These are phyloP conservation scores for Nothopassalora personata DNA, from an alignment of 2,329 filamentous ascomycete genomes.

Conservation along the genomic window DNA sequence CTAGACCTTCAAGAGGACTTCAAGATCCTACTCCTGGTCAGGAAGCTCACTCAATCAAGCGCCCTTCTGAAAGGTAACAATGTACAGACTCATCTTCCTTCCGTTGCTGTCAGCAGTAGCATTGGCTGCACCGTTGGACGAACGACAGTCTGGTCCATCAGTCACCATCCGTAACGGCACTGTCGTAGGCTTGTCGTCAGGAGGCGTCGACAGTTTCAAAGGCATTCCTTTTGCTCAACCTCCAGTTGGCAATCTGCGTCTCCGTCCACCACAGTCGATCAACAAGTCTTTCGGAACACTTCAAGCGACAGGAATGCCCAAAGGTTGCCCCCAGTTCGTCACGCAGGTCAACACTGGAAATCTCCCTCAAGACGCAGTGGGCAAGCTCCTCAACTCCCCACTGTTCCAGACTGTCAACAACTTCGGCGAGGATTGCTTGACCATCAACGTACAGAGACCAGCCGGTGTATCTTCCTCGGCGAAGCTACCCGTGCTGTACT, in stretches of 20 bases:
- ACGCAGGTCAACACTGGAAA: constrained; percentile 45
- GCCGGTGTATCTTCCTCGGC: constrained; percentile 32
- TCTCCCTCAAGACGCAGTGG: constrained; percentile 35
- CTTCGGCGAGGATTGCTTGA: constrained; percentile 40
- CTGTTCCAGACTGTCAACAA: constrained; percentile 35
- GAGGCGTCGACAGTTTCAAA: constrained; percentile 61
- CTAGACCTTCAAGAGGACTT: not conserved
- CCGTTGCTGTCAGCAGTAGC: constrained; percentile 9
- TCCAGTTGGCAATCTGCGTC: constrained; percentile 59
- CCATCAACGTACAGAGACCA: constrained; percentile 36
- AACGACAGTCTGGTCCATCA: constrained; percentile 15
- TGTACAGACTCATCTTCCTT: not conserved
- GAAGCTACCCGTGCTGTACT: constrained; percentile 45
- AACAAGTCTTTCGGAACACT: constrained; percentile 55
- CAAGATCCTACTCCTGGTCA: too few relatives aligned
- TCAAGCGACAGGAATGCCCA: constrained; percentile 53
- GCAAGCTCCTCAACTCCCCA: constrained; percentile 36
- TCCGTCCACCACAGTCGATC: constrained; percentile 62
- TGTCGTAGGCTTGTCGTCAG: constrained; percentile 45
- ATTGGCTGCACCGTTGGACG: constrained; percentile 12
- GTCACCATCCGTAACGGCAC: constrained; percentile 51
- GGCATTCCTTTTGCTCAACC: constrained; percentile 72
- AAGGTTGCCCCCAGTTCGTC: constrained; percentile 62
- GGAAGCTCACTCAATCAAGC: not conserved
- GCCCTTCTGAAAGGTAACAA: not conserved